Percentiles rank a stretch among this genome's conserved stretches.
Conservation (phyloP, 306 rosid genomes). For the Malus sieversii region DNA sequence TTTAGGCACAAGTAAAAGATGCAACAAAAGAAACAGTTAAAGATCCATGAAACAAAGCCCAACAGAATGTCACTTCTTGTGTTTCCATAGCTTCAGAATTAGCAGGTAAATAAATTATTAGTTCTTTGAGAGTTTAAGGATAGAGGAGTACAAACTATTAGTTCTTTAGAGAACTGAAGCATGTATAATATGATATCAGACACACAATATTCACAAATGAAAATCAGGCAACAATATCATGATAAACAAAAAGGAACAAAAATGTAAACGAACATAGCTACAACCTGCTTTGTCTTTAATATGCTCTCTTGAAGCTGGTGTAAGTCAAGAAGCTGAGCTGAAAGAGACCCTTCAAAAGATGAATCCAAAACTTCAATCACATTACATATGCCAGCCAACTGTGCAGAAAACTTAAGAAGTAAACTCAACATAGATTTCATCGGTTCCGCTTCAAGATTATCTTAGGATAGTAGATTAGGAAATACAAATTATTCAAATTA, state of each 20-base stretch:
- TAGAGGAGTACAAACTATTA: neutral
- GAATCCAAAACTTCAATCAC: slow-evolving; percentile 88
- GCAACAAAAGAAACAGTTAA: neutral
- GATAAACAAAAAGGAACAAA: slow-evolving; percentile 4
- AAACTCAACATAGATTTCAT: slow-evolving; percentile 48
- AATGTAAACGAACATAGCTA: slow-evolving; percentile 8
- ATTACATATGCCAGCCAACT: slow-evolving; percentile 70
- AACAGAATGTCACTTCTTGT: neutral
- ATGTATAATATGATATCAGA: neutral
- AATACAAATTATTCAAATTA: slow-evolving; percentile 5
- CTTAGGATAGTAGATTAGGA: slow-evolving; percentile 43
- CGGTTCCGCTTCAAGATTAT: slow-evolving; percentile 44
- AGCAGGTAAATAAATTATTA: neutral
- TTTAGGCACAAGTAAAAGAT: neutral
- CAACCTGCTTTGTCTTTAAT: slow-evolving; percentile 86
- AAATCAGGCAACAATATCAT: slow-evolving; percentile 5
- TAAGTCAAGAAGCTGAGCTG: slow-evolving; percentile 78
- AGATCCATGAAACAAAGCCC: neutral
- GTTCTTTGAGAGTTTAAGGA: neutral
- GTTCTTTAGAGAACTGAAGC: neutral
- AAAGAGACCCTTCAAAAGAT: slow-evolving; percentile 75
- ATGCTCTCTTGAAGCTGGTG: slow-evolving; percentile 79
- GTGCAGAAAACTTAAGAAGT: slow-evolving; percentile 60
- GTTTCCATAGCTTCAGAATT: neutral
- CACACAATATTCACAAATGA: slow-evolving; percentile 3